These are phyloP conservation scores for Lentinula sp. DNA, from an alignment of 768 basidiomycete species.

Conservation along the genomic window DNA sequence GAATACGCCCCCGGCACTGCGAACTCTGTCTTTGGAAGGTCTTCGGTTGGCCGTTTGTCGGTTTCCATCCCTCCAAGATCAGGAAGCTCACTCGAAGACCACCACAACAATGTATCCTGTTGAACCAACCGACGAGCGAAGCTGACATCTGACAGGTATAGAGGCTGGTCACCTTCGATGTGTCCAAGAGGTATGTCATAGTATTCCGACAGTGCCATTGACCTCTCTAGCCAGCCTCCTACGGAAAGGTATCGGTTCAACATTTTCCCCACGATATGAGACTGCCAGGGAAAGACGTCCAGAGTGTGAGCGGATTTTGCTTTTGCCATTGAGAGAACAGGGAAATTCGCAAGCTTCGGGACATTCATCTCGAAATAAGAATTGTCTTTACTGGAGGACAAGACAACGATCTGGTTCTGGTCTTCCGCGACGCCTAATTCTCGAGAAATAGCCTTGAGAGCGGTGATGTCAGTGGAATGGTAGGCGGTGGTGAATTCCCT, in stretches of 20 bases:
- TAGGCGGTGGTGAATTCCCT: conserved; percentile 65
- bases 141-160: conserved; percentile 84
- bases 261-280: conserved; percentile 77
- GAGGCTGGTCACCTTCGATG: conserved; percentile 82
- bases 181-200: conserved; percentile 93
- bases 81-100: conserved; percentile 84
- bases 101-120: conserved; percentile 94
- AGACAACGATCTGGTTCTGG: conserved; percentile 66
- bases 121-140: conserved; percentile 83
- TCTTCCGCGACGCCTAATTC: conserved; percentile 76
- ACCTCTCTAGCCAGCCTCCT: conserved; percentile 74
- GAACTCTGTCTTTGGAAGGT: conserved; percentile 82
- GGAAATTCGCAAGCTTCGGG: conserved; percentile 76
- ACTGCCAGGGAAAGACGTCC: conserved; percentile 87
- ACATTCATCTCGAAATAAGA: conserved; percentile 72
- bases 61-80: conserved; percentile 93
- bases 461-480: conserved; percentile 71
- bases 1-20: conserved; percentile 80
- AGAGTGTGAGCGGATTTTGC: conserved; percentile 66
- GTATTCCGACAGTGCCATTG: conserved; percentile 77
- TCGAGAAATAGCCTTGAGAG: conserved; percentile 80
- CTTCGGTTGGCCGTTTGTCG: conserved; percentile 71
- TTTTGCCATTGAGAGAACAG: conserved; percentile 82
- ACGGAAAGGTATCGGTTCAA: conserved; percentile 73
- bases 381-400: conserved; percentile 84